Percentiles rank a stretch among this genome's conserved stretches.
Evolutionary conservation across 192 early-diverging fungal genomes (phyloP).

Genomic region (Backusella sp.): DNA sequence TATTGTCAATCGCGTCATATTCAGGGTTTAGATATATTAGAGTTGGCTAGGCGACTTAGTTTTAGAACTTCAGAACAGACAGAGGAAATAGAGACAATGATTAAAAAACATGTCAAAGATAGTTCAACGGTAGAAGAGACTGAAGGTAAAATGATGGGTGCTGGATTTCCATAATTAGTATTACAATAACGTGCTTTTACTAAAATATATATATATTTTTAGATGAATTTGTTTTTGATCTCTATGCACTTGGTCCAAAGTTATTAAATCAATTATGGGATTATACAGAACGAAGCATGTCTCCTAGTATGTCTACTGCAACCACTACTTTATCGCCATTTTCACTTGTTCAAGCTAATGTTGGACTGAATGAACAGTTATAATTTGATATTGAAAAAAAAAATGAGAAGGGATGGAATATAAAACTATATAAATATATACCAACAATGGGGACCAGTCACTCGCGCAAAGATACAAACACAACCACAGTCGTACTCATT

Average conservation of each 20-base stretch:
- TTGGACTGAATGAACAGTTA: not conserved
- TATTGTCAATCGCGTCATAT: not conserved
- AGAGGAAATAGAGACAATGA: not conserved
- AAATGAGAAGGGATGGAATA: too few species aligned
- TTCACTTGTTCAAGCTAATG: not conserved
- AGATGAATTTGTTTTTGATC: constrained; percentile 12
- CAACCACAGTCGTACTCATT: too few species aligned
- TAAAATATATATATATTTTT: not conserved
- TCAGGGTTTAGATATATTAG: not conserved
- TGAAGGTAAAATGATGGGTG: not conserved
- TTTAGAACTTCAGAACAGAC: not conserved
- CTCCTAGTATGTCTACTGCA: not conserved
- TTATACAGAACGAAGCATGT: constrained; percentile 3
- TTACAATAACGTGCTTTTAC: not conserved
- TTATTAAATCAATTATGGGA: constrained; percentile 22
- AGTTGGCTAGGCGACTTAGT: not conserved
- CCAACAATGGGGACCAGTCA: too few species aligned
- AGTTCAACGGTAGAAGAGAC: not conserved
- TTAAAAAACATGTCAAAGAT: not conserved
- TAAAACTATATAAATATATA: too few species aligned
- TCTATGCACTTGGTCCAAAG: constrained; percentile 26
- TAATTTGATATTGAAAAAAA: not conserved
- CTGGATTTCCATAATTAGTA: too few species aligned
- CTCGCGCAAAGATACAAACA: too few species aligned
- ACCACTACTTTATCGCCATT: not conserved